These are phyloP conservation scores for Trichoderma harzianum DNA, from an alignment of 2,329 filamentous ascomycete genomes.

Conservation along the genomic window DNA sequence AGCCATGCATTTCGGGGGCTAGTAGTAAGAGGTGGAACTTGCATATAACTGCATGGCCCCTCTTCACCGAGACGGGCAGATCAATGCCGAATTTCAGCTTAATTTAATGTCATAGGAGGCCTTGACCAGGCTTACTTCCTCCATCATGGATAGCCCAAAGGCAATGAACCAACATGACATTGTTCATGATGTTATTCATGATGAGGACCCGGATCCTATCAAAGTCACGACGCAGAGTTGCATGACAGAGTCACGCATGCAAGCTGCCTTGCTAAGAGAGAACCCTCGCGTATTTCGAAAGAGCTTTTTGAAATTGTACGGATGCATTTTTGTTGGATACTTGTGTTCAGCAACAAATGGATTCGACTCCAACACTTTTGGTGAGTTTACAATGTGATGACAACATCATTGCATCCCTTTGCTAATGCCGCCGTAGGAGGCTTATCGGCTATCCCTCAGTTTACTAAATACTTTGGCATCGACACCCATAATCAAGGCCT, in stretches of 20 bases:
- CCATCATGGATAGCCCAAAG: neutral
- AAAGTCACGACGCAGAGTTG: neutral
- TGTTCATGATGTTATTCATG: neutral
- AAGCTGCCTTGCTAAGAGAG: neutral
- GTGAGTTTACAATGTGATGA: neutral
- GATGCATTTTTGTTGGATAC: neutral
- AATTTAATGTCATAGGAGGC: neutral
- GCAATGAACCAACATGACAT: neutral
- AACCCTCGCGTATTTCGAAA: neutral
- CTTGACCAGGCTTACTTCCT: neutral
- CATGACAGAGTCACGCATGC: neutral
- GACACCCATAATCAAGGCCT: neutral
- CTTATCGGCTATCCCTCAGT: neutral
- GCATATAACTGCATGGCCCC: constrained; percentile 3
- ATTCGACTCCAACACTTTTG: constrained; percentile 2
- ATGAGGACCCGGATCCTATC: neutral
- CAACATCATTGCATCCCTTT: neutral
- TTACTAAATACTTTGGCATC: neutral
- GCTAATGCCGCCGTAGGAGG: neutral
- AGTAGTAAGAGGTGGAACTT: neutral
- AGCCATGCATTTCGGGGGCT: neutral
- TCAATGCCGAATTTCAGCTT: neutral
- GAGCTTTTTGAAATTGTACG: neutral
- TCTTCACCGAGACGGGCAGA: neutral
- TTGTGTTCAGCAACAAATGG: neutral